Evolutionary conservation across 2,329 filamentous ascomycete genomes (phyloP).

Genomic region (Coniochaeta pulveracea): DNA sequence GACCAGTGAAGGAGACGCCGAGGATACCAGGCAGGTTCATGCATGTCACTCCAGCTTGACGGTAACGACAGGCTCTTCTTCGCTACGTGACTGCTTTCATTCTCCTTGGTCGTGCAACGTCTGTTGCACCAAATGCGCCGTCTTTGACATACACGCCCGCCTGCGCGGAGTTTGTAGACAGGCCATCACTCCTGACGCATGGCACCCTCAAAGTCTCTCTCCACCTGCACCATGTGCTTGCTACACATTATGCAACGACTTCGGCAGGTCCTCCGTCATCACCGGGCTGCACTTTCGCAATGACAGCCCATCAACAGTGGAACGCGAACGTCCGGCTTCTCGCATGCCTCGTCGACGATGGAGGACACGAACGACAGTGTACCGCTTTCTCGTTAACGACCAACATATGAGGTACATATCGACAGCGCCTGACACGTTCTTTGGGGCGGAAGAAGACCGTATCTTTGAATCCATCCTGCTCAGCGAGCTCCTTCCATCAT

Average conservation of each 20-base stretch:
- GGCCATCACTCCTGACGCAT: too few species aligned
- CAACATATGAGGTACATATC: neutral
- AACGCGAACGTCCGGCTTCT: conserved; percentile 16
- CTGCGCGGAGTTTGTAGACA: too few species aligned
- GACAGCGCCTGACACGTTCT: neutral
- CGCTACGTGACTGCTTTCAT: too few species aligned
- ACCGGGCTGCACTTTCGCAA: neutral
- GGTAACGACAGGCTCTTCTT: too few species aligned
- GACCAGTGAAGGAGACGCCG: too few species aligned
- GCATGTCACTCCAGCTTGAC: too few species aligned
- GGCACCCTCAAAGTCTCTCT: too few species aligned
- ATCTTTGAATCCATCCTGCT: neutral
- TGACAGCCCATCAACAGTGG: conserved; percentile 2
- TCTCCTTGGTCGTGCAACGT: too few species aligned
- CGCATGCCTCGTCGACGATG: conserved; percentile 14
- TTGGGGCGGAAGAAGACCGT: neutral
- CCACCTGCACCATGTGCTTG: too few species aligned
- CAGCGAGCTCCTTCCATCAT: neutral
- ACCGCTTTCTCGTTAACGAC: neutral
- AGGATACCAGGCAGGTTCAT: too few species aligned
- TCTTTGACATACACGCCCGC: too few species aligned
- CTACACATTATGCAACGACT: neutral
- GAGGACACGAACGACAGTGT: conserved; percentile 12
- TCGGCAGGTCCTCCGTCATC: neutral
- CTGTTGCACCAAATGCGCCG: too few species aligned